These are phyloP conservation scores for Hippophae gyantsensis DNA, from an alignment of 306 rosid species.

Conservation along the genomic window DNA sequence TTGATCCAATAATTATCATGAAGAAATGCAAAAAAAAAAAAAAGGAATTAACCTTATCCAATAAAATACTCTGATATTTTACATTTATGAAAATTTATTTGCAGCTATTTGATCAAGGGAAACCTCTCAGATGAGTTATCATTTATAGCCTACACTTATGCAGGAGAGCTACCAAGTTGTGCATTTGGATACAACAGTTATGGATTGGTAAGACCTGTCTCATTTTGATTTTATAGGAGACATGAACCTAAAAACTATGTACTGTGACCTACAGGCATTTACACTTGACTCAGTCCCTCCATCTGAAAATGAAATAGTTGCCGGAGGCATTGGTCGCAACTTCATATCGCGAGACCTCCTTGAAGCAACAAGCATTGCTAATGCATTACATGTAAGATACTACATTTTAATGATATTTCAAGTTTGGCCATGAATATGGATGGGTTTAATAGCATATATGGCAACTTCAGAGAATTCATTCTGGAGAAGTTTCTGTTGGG, in stretches of 20 bases:
- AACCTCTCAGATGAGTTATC: constrained; percentile 41
- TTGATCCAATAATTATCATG: too few species aligned
- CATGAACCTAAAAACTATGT: background rate
- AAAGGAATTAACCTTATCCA: background rate
- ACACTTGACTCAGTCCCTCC: constrained; percentile 75
- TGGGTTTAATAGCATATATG: constrained; percentile 13
- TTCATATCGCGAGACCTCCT: constrained; percentile 70
- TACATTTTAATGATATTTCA: constrained; percentile 9
- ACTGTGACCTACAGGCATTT: constrained; percentile 40
- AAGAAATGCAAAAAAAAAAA: background rate
- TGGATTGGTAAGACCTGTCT: constrained; percentile 44
- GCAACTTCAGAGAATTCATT: constrained; percentile 49
- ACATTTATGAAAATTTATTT: background rate
- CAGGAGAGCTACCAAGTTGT: constrained; percentile 93
- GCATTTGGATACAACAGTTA: constrained; percentile 60
- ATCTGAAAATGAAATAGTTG: constrained; percentile 45
- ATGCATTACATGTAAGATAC: constrained; percentile 46
- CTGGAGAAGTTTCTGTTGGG: constrained; percentile 47
- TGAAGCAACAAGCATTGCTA: constrained; percentile 62
- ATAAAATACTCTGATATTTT: background rate
- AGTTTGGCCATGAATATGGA: constrained; percentile 1
- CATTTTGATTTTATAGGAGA: too few species aligned
- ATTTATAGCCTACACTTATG: constrained; percentile 67
- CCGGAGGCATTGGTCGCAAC: constrained; percentile 70
- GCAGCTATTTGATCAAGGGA: constrained; percentile 70